Percentiles rank a stretch among this genome's conserved stretches.
phyloP scores from a whole-genome alignment of 129 eudicot species.

The Centaurea solstitialis region DNA sequence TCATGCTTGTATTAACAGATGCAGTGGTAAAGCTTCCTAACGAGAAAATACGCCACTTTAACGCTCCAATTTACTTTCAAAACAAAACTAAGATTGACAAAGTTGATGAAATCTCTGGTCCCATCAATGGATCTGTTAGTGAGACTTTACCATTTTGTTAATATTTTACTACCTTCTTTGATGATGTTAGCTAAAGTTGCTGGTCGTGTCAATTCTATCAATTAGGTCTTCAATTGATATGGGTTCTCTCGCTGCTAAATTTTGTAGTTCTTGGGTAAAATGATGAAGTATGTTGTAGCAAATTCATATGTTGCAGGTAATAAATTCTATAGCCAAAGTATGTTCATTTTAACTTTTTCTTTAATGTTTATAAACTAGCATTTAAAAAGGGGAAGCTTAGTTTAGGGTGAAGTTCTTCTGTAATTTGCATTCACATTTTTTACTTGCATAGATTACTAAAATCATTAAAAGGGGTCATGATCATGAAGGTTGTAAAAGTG shows the following conservation, averaged over 20 bases:
- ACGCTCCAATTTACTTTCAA: slow-evolving; percentile 86
- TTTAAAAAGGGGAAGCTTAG: too few relatives aligned
- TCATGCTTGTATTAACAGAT: slow-evolving; percentile 78
- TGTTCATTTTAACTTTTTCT: slow-evolving; percentile 16
- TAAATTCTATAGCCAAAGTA: slow-evolving; percentile 94
- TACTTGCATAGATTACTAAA: too few relatives aligned
- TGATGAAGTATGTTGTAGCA: slow-evolving; percentile 86
- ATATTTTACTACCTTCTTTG: not conserved
- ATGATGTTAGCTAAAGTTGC: not conserved
- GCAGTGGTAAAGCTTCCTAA: slow-evolving; percentile 88
- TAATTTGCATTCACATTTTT: too few relatives aligned
- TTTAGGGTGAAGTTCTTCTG: too few relatives aligned
- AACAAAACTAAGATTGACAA: slow-evolving; percentile 90
- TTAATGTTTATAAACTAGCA: not conserved
- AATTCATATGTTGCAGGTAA: slow-evolving; percentile 77
- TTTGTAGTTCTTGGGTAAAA: slow-evolving; percentile 55
- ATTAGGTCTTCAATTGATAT: not conserved
- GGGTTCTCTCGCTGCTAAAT: not conserved
- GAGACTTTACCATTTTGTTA: not conserved
- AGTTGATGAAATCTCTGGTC: slow-evolving; percentile 94
- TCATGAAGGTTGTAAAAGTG: too few relatives aligned
- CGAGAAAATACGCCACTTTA: slow-evolving; percentile 84
- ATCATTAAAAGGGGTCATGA: too few relatives aligned
- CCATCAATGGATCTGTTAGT: slow-evolving; percentile 90
- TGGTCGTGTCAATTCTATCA: too few relatives aligned